phyloP scores from a whole-genome alignment of 2,329 filamentous ascomycete species.

The Paraphaeosphaeria sporulosa region DNA sequence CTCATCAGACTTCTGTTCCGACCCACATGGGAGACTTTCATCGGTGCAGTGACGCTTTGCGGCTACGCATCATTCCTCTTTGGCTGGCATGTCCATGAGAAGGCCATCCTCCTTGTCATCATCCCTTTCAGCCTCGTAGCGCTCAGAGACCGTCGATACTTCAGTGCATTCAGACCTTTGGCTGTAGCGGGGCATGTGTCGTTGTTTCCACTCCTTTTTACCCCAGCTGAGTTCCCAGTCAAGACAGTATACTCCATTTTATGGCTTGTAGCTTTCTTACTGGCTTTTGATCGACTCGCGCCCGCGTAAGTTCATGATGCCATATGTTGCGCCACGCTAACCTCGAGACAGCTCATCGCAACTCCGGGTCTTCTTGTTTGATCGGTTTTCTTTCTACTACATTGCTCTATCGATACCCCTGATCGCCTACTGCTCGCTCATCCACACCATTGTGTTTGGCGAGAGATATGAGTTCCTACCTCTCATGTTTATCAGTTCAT shows the following conservation, averaged over 20 bases:
- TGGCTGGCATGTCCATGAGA: constrained; percentile 98
- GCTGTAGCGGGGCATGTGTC: constrained; percentile 95
- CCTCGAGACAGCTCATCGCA: constrained; percentile 64
- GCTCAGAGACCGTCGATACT: constrained; percentile 85
- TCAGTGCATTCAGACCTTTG: constrained; percentile 89
- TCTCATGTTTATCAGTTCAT: constrained; percentile 96
- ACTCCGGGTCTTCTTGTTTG: constrained; percentile 85
- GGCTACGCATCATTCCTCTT: constrained; percentile 97
- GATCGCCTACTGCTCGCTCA: constrained; percentile 84
- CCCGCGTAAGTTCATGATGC: constrained; percentile 66
- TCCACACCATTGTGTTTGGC: constrained; percentile 86
- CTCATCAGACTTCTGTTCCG: constrained; percentile 81
- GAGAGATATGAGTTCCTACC: constrained; percentile 87
- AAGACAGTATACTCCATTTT: constrained; percentile 93
- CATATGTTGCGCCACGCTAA: constrained; percentile 22
- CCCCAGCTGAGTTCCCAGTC: constrained; percentile 87
- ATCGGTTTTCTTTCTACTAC: constrained; percentile 89
- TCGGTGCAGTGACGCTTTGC: constrained; percentile 88
- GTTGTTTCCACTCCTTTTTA: constrained; percentile 92
- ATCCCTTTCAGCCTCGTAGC: constrained; percentile 95
- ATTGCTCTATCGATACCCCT: constrained; percentile 89
- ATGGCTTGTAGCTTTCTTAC: constrained; percentile 87
- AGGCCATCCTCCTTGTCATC: constrained; percentile 92
- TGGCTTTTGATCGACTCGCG: constrained; percentile 85
- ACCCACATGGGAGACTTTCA: constrained; percentile 87